These are phyloP conservation scores for Rhizopus microsporus DNA, from an alignment of 371 early-diverging fungal species.

Conservation along the genomic window DNA sequence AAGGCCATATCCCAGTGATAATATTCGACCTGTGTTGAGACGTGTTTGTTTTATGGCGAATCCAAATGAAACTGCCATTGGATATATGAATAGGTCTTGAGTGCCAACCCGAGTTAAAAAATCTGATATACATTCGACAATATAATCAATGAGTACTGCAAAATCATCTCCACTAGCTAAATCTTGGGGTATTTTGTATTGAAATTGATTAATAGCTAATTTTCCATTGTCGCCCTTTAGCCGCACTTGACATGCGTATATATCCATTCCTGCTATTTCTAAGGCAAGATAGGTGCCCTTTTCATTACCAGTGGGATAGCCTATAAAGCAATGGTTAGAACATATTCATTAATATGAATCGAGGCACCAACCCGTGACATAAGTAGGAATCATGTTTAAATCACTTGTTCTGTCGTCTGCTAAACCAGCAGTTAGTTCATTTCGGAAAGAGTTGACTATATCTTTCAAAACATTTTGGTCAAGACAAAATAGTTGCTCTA, in stretches of 20 bases:
- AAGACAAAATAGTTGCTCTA: conserved; percentile 34
- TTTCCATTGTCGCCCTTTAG: conserved; percentile 52
- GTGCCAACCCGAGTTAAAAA: conserved; percentile 47
- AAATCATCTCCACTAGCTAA: conserved; percentile 66
- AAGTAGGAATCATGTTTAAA: conserved; percentile 56
- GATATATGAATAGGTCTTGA: conserved; percentile 50
- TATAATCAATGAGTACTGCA: conserved; percentile 80
- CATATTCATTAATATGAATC: neutral
- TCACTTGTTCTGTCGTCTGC: conserved; percentile 48
- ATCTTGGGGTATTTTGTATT: conserved; percentile 83
- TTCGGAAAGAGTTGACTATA: conserved; percentile 35
- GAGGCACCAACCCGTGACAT: conserved; percentile 42
- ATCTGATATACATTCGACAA: conserved; percentile 70
- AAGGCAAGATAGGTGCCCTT: conserved; percentile 88
- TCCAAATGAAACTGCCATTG: conserved; percentile 52
- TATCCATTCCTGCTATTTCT: conserved; percentile 87
- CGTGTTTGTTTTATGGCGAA: conserved; percentile 51
- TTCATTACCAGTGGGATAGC: conserved; percentile 83
- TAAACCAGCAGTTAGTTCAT: conserved; percentile 41
- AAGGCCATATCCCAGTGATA: conserved; percentile 44
- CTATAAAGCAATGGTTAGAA: conserved; percentile 14
- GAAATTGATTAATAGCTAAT: conserved; percentile 51
- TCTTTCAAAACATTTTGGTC: conserved; percentile 22
- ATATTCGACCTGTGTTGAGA: conserved; percentile 37
- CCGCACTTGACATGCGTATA: conserved; percentile 53